A percentile compares a stretch with the other conserved stretches of the same genome.
phyloP scores from a whole-genome alignment of 805 yeast species.

The Monosporozyma unispora region DNA sequence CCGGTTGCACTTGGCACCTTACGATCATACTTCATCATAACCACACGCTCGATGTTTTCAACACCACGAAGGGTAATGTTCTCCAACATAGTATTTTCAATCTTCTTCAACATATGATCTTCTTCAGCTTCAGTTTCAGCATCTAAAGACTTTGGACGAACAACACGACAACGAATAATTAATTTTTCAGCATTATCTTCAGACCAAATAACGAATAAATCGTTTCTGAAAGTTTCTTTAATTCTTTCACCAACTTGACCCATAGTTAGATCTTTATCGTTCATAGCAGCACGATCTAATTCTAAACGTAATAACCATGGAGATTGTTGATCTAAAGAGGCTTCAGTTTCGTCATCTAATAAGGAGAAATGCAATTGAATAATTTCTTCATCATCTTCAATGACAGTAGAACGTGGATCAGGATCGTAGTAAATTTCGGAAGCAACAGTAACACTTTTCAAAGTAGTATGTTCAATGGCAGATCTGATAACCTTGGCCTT shows the following conservation, averaged over 20 bases:
- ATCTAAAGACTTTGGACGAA: constrained; percentile 87
- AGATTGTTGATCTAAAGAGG: constrained; percentile 85
- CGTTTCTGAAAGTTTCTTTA: constrained; percentile 86
- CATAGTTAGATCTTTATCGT: constrained; percentile 95
- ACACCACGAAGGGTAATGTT: constrained; percentile 93
- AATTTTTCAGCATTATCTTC: constrained; percentile 97
- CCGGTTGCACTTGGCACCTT: constrained; percentile 71
- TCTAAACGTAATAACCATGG: constrained; percentile 97
- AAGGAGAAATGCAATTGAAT: constrained; percentile 95
- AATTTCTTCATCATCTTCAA: constrained; percentile 93
- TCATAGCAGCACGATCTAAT: constrained; percentile 97
- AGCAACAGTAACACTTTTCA: constrained; percentile 91
- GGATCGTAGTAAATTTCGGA: constrained; percentile 97
- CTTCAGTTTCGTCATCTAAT: constrained; percentile 96
- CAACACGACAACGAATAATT: constrained; percentile 95
- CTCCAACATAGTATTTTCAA: constrained; percentile 94
- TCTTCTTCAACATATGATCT: constrained; percentile 89
- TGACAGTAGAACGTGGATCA: constrained; percentile 94
- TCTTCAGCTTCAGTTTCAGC: constrained; percentile 94
- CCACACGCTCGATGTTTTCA: constrained; percentile 74
- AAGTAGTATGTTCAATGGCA: constrained; percentile 91
- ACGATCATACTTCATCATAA: constrained; percentile 75
- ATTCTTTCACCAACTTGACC: constrained; percentile 96
- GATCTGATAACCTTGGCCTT: constrained; percentile 92
- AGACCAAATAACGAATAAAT: constrained; percentile 95